Evolutionary conservation across 1,284 basidiomycete species (phyloP).

Genomic region (Ceratobasidium theobromae): DNA sequence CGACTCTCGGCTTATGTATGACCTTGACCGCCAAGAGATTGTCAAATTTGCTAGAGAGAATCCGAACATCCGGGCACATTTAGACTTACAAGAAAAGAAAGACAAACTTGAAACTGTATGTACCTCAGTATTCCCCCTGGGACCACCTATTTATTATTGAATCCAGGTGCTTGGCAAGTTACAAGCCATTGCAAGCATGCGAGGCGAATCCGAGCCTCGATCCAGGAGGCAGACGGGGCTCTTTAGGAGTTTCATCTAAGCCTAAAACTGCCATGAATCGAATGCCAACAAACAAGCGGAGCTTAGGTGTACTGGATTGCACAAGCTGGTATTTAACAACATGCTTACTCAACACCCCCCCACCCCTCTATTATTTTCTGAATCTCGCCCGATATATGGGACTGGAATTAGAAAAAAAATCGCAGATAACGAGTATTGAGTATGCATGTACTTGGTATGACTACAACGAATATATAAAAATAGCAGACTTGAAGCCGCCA

Average conservation of each 20-base stretch:
- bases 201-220: conserved; percentile 69
- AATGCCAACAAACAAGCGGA: background rate
- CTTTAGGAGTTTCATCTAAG: conserved; percentile 64
- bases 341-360: conserved; percentile 18
- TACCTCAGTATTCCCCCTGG: background rate
- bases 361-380: background rate
- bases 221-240: conserved; percentile 70
- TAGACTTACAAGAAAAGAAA: conserved; percentile 96
- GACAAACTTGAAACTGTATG: conserved; percentile 94
- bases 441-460: conserved; percentile 14
- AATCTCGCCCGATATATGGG: background rate
- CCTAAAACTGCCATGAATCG: background rate
- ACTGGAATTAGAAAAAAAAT: conserved; percentile 1
- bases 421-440: background rate
- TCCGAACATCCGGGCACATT: conserved; percentile 77
- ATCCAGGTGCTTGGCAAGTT: conserved; percentile 84
- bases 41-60: conserved; percentile 93
- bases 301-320: background rate
- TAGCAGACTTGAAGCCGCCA: background rate
- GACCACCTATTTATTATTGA: conserved; percentile 20
- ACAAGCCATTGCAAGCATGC: conserved; percentile 79
- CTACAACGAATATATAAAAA: conserved; percentile 20
- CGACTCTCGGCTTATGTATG: conserved; percentile 90
- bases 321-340: background rate
- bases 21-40: conserved; percentile 85